These are phyloP conservation scores for Rubus parviflorus DNA, from an alignment of 306 rosid species.

Conservation along the genomic window DNA sequence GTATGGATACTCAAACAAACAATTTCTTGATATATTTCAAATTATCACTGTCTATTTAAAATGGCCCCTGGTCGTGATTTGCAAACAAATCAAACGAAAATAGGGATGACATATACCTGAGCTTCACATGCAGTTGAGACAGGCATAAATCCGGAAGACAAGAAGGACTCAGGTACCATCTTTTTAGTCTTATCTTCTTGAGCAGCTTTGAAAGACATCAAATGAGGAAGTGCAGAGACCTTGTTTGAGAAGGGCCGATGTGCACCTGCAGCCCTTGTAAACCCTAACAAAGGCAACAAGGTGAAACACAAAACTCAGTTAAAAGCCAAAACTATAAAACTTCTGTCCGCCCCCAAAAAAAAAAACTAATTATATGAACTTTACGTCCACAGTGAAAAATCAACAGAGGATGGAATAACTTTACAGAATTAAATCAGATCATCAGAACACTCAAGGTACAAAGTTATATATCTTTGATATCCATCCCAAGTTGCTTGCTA, in stretches of 20 bases:
- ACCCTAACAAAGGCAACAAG: constrained; percentile 42
- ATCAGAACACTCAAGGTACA: background rate
- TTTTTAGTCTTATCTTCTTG: constrained; percentile 52
- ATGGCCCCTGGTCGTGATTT: background rate
- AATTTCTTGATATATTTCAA: background rate
- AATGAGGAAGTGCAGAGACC: constrained; percentile 59
- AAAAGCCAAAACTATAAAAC: background rate
- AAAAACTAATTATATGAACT: no score
- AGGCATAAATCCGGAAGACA: constrained; percentile 37
- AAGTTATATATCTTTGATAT: background rate
- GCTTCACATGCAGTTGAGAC: constrained; percentile 40
- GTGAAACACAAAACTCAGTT: constrained; percentile 19
- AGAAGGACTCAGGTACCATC: constrained; percentile 36
- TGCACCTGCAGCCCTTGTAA: constrained; percentile 35
- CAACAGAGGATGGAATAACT: background rate
- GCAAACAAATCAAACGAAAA: background rate
- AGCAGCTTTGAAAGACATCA: constrained; percentile 61
- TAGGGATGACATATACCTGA: constrained; percentile 46
- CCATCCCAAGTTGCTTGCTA: background rate
- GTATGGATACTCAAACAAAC: background rate
- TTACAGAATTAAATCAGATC: background rate
- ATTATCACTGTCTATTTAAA: constrained; percentile 7
- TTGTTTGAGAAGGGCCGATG: constrained; percentile 67
- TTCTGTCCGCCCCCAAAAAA: background rate
- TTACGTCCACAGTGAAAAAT: background rate